Conservation (phyloP, 2,329 filamentous ascomycete species). For the Sclerotinia glacialis region DNA sequence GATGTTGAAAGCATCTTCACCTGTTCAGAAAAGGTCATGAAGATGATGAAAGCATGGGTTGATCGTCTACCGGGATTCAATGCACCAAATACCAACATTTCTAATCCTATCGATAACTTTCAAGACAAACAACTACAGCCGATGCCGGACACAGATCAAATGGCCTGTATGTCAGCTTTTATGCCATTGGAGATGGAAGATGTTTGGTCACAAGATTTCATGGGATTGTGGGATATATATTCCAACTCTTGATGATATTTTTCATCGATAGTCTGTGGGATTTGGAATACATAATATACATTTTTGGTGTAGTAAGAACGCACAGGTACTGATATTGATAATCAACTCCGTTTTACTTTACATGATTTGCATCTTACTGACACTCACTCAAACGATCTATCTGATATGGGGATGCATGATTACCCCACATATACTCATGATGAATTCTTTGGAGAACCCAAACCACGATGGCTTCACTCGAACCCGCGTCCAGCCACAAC, state of each 20-base stretch:
- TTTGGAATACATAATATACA: background rate
- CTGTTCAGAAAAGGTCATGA: conserved; percentile 13
- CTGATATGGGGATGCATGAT: no score
- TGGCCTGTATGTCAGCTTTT: conserved; percentile 1
- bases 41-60: conserved; percentile 7
- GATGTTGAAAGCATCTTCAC: conserved; percentile 12
- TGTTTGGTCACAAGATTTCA: conserved; percentile 14
- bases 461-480: background rate
- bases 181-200: conserved; percentile 13
- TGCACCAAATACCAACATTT: conserved; percentile 1
- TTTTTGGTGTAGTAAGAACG: background rate
- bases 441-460: background rate
- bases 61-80: conserved; percentile 13
- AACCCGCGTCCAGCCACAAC: background rate
- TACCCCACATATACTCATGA: background rate
- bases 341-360: background rate
- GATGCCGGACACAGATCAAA: background rate
- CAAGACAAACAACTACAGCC: conserved; percentile 5
- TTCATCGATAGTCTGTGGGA: background rate
- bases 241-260: background rate
- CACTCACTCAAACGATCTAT: background rate
- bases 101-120: background rate
- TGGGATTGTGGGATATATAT: conserved; percentile 18
- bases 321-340: background rate
- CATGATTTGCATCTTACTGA: background rate